Evolutionary conservation across 805 yeast species (phyloP), one percentile per base, ranked within the genome.

Genomic region (Monosporozyma yasuniensis): DNA sequence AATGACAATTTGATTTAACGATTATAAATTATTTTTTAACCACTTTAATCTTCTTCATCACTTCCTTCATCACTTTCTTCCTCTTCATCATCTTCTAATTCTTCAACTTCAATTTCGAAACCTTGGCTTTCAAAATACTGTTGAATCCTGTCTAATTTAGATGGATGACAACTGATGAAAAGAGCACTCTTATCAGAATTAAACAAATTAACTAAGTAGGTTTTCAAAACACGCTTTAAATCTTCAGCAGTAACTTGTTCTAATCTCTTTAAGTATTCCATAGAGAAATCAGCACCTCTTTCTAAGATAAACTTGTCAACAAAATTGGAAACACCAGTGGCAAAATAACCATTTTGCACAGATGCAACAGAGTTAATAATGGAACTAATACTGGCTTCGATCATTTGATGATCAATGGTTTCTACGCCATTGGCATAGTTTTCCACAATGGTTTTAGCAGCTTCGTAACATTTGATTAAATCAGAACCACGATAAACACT

Each of bases 401-500:
- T 69, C 54, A 78, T 71, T 44, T 77, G 72, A 9, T 69, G 67
- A 48, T 87, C 93, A 57, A 91, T 74, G 27, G 67, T 61, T 1
- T 66, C 56, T 3, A 56, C 65, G 2, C 89, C 95, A 45, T 61
- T 57, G 1, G 82, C 83, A 58, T 74, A 78, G 37, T 77, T 82
- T 2, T 71, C 68, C 8, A 89, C 83, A 47, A 88, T 82, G 35
- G 76, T 68, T 54, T 79, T 78, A 3, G 87, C 89, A 23, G 79
- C 83, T 25, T 68, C 64, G 68, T 77, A 78, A 18, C 80, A 74
- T 54, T 80, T 79, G 48, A 78, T 72, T 1, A 86, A 80, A 65
- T 93, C 97, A 1, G 96, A 78, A 12, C 95, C 96, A 54, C 96
- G 77, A 59, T 87, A 86, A 18, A 91, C 75, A 44, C 73, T 75